These are phyloP conservation scores for Candida namnaoensis DNA, from an alignment of 805 yeast species.

Conservation along the genomic window DNA sequence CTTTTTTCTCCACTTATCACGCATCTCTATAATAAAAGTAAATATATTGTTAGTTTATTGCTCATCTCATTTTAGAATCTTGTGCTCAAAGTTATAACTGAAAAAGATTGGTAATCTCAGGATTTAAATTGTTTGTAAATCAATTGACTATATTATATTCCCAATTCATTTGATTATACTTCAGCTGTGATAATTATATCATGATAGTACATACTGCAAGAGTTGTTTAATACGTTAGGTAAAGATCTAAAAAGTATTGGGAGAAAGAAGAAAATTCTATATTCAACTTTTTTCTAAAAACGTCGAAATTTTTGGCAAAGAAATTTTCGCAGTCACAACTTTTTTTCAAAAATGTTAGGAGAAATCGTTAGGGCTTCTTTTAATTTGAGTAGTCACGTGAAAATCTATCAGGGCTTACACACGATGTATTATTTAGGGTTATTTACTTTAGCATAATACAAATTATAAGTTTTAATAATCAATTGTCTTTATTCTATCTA, in stretches of 20 bases:
- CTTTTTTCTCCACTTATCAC: conserved; percentile 99
- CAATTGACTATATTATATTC: background rate
- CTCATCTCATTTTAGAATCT: no score
- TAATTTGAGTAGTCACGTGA: no score
- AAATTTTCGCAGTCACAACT: background rate
- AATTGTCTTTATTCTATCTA: background rate
- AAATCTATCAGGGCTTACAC: no score
- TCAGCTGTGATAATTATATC: background rate
- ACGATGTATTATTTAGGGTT: no score
- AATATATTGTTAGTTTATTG: conserved; percentile 6
- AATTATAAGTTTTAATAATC: no score
- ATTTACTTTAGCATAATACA: no score
- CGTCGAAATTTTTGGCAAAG: background rate
- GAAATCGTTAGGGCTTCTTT: background rate
- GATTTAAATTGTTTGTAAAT: no score
- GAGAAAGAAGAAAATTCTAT: background rate
- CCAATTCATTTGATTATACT: background rate
- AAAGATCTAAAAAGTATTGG: background rate
- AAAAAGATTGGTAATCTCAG: no score
- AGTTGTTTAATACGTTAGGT: background rate
- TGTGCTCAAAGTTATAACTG: no score
- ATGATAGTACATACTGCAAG: background rate
- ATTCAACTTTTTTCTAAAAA: no score
- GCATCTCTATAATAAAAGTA: conserved; percentile 39
- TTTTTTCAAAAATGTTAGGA: no score